Base-by-base conservation (phyloP, 768 basidiomycete genomes). In the Fistulinella prunicolor region DNA sequence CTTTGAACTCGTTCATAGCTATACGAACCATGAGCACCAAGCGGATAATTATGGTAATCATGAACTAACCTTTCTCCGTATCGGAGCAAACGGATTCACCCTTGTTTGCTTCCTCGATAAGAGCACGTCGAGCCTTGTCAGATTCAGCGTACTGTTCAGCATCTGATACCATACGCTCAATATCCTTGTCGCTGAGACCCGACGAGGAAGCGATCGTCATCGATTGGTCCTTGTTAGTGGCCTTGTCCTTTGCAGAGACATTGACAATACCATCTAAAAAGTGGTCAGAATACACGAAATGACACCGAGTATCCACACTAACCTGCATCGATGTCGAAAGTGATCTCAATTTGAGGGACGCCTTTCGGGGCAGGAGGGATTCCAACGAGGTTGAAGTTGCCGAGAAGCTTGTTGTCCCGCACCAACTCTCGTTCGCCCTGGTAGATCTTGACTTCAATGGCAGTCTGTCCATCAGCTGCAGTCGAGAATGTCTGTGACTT, bases 361-460 rank as follows among this genome's bases (percentile, higher is more conserved):
- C 82, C 82, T 72, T 84, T 85, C 34, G 81, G 83, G 12, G 83
- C 82, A 28, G 86, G 86, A 6, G 96, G 95, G 49, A 99, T 94
- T 43, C 95, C 96, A 51, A 94, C 92, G 52, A 99, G 89, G 74
- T 97, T 96, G 86, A 99, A 99, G 78, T 97, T 95, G 53, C 96
- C 96, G 49, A 99, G 86, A 7, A 97, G 73, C 73, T 98, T 99
- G 85, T 98, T 98, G 76, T 98, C 96, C 46, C 89, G 80, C 48
- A 97, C 94, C 58, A 98, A 83, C 67, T 97, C 96, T 75, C 96
- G 94, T 77, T 99, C 96, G 63, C 96, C 96, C 74, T 99, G 96
- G 80, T 83, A 99, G 59, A 99, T 94, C 83, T 98, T 98, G 70
- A 99, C 95, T 70, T 98, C 94, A 56, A 99, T 97, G 30, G 95